These are phyloP conservation scores for Colletotrichum gigasporum DNA, from an alignment of 2,329 filamentous ascomycete genomes.

Conservation along the genomic window DNA sequence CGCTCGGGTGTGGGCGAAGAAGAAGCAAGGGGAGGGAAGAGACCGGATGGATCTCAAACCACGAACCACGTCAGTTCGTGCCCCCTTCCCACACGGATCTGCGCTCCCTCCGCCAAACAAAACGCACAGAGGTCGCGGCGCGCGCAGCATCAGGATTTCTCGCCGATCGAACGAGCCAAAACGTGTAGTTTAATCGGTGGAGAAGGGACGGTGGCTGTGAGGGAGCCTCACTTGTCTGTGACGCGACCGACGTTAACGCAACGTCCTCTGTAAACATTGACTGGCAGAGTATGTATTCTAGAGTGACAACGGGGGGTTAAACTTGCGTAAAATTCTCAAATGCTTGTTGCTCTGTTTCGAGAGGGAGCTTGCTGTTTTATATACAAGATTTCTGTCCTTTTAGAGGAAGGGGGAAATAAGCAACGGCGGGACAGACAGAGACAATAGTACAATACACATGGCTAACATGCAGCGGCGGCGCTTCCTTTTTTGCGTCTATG, in stretches of 20 bases:
- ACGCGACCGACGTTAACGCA: neutral
- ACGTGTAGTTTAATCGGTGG: slow-evolving; percentile 15
- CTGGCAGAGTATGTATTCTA: too few relatives aligned
- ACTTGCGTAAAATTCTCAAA: neutral
- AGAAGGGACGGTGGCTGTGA: neutral
- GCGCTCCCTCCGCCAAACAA: too few relatives aligned
- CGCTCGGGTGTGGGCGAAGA: neutral
- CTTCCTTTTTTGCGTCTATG: neutral
- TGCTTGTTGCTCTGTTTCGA: neutral
- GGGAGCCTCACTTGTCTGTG: too few relatives aligned
- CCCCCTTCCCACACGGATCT: too few relatives aligned
- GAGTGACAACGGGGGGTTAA: neutral
- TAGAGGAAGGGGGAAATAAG: neutral
- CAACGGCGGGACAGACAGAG: neutral
- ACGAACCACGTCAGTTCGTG: neutral
- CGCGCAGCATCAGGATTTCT: neutral
- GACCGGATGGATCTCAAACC: neutral
- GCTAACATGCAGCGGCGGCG: neutral
- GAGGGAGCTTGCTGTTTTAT: slow-evolving; percentile 1
- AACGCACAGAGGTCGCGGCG: too few relatives aligned
- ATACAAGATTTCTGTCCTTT: neutral
- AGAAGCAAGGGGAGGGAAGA: neutral
- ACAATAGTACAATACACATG: neutral
- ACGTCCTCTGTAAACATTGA: too few relatives aligned
- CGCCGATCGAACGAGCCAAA: slow-evolving; percentile 12